A percentile compares a stretch with the other conserved stretches of the same genome.
Conservation (phyloP, 495 filamentous ascomycete species). For the Parathielavia appendiculata region DNA sequence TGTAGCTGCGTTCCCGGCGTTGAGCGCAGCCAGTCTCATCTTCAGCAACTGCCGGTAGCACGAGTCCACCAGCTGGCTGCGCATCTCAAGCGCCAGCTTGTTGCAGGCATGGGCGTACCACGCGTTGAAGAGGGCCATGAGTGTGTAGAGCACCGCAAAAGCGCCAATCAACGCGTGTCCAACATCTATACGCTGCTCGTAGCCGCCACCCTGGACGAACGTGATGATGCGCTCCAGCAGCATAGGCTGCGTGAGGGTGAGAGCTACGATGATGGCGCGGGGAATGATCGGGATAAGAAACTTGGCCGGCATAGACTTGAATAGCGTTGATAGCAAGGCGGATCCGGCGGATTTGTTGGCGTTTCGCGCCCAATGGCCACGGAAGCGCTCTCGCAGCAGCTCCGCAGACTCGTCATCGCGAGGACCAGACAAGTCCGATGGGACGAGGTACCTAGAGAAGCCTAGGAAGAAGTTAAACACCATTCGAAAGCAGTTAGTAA, state of each 20-base stretch:
- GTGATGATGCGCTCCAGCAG: conserved; percentile 14
- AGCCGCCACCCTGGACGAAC: conserved; percentile 8
- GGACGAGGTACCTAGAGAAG: conserved; percentile 5
- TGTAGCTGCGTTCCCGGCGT: conserved; percentile 9
- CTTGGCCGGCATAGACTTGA: conserved; percentile 10
- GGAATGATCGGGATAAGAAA: conserved; percentile 6
- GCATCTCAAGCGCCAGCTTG: conserved; percentile 12
- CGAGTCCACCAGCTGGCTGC: conserved; percentile 10
- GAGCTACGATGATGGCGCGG: conserved; percentile 5
- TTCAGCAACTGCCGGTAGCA: conserved; percentile 11
- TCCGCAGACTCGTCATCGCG: conserved; percentile 9
- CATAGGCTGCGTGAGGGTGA: conserved; percentile 12
- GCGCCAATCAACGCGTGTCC: conserved; percentile 11
- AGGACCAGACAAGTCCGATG: conserved; percentile 9
- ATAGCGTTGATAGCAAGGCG: conserved; percentile 1
- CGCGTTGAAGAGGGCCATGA: conserved; percentile 11
- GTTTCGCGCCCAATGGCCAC: conserved; percentile 1
- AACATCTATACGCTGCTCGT: conserved; percentile 5
- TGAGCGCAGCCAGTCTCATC: conserved; percentile 6
- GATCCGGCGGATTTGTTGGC: conserved; percentile 6
- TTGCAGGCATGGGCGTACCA: conserved; percentile 12
- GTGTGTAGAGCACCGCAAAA: conserved; percentile 6
- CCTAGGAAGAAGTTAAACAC: neutral
- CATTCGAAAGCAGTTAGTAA: neutral
- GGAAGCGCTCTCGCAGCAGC: conserved; percentile 7